Percentiles rank a stretch among this genome's conserved stretches.
phyloP scores from a whole-genome alignment of 148 eudicot genomes.

The Dysphania ambrosioides region DNA sequence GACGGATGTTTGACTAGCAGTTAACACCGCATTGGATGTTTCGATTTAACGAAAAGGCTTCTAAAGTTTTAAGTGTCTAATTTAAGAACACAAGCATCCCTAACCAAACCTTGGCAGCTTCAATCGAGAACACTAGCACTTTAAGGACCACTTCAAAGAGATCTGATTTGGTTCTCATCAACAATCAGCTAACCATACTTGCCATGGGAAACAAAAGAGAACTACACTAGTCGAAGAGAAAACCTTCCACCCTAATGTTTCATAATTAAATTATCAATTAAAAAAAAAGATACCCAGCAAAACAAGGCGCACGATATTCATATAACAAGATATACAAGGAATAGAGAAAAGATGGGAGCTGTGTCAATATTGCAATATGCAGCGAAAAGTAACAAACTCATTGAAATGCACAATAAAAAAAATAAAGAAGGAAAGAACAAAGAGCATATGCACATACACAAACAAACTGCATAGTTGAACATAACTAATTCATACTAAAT shows the following conservation, averaged over 20 bases:
- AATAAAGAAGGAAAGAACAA: not conserved
- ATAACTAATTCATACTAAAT: not conserved
- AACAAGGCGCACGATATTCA: not conserved
- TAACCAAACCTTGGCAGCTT: not conserved
- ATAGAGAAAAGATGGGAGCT: not conserved
- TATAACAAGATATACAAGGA: not conserved
- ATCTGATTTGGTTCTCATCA: not conserved
- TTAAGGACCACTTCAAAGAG: not conserved
- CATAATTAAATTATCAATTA: not conserved
- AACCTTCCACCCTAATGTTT: not conserved
- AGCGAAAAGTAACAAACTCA: not conserved
- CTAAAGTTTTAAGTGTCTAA: no score
- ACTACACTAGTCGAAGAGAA: no score
- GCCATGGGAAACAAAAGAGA: no score
- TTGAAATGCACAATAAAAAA: not conserved
- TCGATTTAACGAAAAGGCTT: no score
- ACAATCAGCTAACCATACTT: not conserved
- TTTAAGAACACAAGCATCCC: no score
- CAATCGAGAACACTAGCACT: not conserved
- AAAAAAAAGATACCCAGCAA: not conserved
- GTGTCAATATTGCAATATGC: not conserved
- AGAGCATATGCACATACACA: not conserved
- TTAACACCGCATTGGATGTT: not conserved
- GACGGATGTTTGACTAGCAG: not conserved
- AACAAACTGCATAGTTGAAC: not conserved